Conservation (phyloP, 495 filamentous ascomycete species). For the Lophiostoma macrostomum region DNA sequence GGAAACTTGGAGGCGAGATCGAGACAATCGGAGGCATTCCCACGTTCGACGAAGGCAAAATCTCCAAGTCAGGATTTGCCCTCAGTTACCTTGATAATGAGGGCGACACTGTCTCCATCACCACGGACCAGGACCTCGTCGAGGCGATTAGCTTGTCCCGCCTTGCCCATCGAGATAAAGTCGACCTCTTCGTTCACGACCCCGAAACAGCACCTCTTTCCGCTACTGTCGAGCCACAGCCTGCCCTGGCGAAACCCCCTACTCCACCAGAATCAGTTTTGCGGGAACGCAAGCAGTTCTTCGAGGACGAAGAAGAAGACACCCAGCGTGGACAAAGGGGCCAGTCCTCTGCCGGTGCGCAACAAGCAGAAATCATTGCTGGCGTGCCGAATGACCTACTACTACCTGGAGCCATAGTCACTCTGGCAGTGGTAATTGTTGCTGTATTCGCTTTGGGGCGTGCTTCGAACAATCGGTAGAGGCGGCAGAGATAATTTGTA, state of each 20-base stretch:
- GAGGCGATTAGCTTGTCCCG: slow-evolving; percentile 86
- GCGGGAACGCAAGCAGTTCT: slow-evolving; percentile 55
- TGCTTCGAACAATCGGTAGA: slow-evolving; percentile 60
- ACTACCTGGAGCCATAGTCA: slow-evolving; percentile 91
- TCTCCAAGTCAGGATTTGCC: slow-evolving; percentile 80
- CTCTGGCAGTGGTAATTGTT: slow-evolving; percentile 87
- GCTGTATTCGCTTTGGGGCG: slow-evolving; percentile 90
- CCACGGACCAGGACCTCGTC: slow-evolving; percentile 86
- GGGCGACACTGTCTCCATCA: slow-evolving; percentile 96
- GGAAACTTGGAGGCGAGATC: slow-evolving; percentile 84
- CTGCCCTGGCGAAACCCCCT: slow-evolving; percentile 53
- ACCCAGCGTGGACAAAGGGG: slow-evolving; percentile 53
- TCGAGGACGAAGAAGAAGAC: slow-evolving; percentile 55
- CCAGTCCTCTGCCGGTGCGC: slow-evolving; percentile 38
- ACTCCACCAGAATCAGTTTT: slow-evolving; percentile 56
- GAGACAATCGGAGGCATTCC: slow-evolving; percentile 82
- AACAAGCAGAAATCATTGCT: slow-evolving; percentile 74
- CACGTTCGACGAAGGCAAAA: slow-evolving; percentile 67
- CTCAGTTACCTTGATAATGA: slow-evolving; percentile 97
- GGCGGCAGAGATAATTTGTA: background rate
- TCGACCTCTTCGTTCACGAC: slow-evolving; percentile 95
- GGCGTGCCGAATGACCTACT: slow-evolving; percentile 94
- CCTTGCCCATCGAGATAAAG: slow-evolving; percentile 76
- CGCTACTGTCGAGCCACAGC: slow-evolving; percentile 65
- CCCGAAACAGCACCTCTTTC: slow-evolving; percentile 76